Conservation (phyloP, 116 monocot species). For the Phalaenopsis hybrid region DNA sequence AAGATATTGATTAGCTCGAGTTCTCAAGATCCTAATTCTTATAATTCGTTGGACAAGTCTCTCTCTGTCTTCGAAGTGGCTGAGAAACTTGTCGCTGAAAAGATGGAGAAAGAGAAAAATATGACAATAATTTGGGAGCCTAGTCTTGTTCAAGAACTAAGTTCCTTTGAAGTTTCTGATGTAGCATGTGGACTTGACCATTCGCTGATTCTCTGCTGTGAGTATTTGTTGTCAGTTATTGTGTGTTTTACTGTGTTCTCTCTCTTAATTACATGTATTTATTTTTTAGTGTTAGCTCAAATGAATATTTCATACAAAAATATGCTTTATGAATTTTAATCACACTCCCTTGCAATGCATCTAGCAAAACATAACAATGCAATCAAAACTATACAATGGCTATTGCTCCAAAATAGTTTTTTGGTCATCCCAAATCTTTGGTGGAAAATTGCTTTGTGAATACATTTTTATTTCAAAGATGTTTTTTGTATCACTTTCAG, state of each 20-base stretch:
- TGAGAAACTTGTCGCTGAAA: slow-evolving; percentile 46
- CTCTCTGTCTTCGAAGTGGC: slow-evolving; percentile 34
- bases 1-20: slow-evolving; percentile 16
- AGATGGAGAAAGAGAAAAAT: slow-evolving; percentile 52
- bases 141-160: slow-evolving; percentile 34
- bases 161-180: slow-evolving; percentile 40
- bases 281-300: background rate
- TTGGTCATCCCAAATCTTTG: no score
- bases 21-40: slow-evolving; percentile 4
- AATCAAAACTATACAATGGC: no score
- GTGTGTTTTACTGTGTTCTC: background rate
- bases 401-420: no score
- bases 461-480: no score
- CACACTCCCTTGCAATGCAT: background rate
- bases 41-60: slow-evolving; percentile 10
- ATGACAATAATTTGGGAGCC: slow-evolving; percentile 90
- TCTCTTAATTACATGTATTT: background rate
- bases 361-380: background rate
- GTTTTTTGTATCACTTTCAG: no score
- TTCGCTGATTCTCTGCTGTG: slow-evolving; percentile 60
- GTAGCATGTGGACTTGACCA: slow-evolving; percentile 82
- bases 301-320: background rate
- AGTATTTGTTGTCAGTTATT: slow-evolving; percentile 17
- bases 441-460: no score
- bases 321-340: background rate